Evolutionary conservation across 2,329 filamentous ascomycete species (phyloP).

Genomic region (Fusarium continuum): DNA sequence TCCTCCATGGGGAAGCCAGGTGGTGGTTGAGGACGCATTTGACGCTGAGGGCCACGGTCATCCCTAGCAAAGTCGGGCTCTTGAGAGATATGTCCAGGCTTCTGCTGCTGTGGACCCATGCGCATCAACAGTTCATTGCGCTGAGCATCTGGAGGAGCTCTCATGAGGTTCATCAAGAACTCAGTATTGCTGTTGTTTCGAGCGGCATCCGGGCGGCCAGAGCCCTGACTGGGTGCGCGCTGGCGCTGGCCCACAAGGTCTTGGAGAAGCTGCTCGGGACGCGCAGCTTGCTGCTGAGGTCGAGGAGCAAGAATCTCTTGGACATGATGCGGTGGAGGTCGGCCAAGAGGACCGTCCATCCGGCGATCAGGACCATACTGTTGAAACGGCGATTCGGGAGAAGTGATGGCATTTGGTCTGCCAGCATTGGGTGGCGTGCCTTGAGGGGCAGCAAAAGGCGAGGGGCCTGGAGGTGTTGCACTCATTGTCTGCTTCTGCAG

Average conservation of each 20-base stretch:
- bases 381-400: slow-evolving; percentile 58
- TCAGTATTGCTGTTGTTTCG: slow-evolving; percentile 75
- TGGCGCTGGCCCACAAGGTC: slow-evolving; percentile 69
- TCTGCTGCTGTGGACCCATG: slow-evolving; percentile 57
- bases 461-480: slow-evolving; percentile 56
- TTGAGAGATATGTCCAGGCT: slow-evolving; percentile 44
- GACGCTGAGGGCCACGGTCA: slow-evolving; percentile 49
- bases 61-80: slow-evolving; percentile 57
- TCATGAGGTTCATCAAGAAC: slow-evolving; percentile 86
- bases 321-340: slow-evolving; percentile 52
- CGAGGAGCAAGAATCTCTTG: slow-evolving; percentile 65
- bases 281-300: slow-evolving; percentile 60
- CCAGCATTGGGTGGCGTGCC: slow-evolving; percentile 38
- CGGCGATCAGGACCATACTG: slow-evolving; percentile 57
- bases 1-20: slow-evolving; percentile 64
- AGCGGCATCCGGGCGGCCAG: slow-evolving; percentile 54
- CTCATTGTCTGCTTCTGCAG: slow-evolving; percentile 68
- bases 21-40: slow-evolving; percentile 57
- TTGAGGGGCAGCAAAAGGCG: slow-evolving; percentile 56
- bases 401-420: slow-evolving; percentile 54
- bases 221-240: slow-evolving; percentile 61
- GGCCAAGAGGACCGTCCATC: slow-evolving; percentile 52
- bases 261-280: slow-evolving; percentile 68
- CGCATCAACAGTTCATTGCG: slow-evolving; percentile 64
- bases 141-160: slow-evolving; percentile 58